Evolutionary conservation across 2,329 filamentous ascomycete species (phyloP).

Genomic region (Seiridium cupressi): DNA sequence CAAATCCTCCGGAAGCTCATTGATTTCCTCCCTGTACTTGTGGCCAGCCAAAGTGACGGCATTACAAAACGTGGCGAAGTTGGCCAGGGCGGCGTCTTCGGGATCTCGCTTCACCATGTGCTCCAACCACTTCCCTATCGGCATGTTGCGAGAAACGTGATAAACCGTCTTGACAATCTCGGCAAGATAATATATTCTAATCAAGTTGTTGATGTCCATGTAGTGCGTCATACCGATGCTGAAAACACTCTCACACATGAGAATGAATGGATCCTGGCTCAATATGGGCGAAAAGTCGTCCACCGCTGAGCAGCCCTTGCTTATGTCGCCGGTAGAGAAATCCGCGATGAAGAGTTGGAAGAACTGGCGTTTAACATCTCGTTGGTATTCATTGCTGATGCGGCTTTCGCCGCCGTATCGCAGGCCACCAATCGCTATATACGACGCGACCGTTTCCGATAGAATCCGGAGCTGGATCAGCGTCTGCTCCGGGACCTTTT

Average conservation of each 20-base stretch:
- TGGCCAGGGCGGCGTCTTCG: slow-evolving; percentile 46
- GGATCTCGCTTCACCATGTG: slow-evolving; percentile 40
- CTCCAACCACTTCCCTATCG: slow-evolving; percentile 46
- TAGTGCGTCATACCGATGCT: slow-evolving; percentile 66
- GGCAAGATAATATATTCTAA: slow-evolving; percentile 84
- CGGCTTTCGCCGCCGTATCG: slow-evolving; percentile 57
- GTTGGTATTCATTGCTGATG: slow-evolving; percentile 64
- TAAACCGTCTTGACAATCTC: slow-evolving; percentile 83
- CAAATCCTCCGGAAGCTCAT: slow-evolving; percentile 29
- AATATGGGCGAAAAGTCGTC: slow-evolving; percentile 59
- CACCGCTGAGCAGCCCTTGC: slow-evolving; percentile 37
- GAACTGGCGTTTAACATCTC: slow-evolving; percentile 70
- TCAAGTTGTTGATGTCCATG: slow-evolving; percentile 73
- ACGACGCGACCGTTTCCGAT: slow-evolving; percentile 84
- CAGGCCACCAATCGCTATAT: slow-evolving; percentile 73
- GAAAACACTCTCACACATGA: slow-evolving; percentile 76
- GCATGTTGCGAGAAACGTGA: slow-evolving; percentile 55
- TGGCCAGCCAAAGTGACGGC: slow-evolving; percentile 44
- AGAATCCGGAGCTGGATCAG: slow-evolving; percentile 86
- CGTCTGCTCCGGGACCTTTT: slow-evolving; percentile 79
- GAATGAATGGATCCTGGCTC: slow-evolving; percentile 70
- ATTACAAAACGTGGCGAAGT: slow-evolving; percentile 56
- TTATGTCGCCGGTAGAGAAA: slow-evolving; percentile 42
- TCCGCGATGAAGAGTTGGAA: slow-evolving; percentile 71
- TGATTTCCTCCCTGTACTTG: slow-evolving; percentile 34